Evolutionary conservation across 2,329 filamentous ascomycete species (phyloP).

Genomic region (Eurotiales sp.): DNA sequence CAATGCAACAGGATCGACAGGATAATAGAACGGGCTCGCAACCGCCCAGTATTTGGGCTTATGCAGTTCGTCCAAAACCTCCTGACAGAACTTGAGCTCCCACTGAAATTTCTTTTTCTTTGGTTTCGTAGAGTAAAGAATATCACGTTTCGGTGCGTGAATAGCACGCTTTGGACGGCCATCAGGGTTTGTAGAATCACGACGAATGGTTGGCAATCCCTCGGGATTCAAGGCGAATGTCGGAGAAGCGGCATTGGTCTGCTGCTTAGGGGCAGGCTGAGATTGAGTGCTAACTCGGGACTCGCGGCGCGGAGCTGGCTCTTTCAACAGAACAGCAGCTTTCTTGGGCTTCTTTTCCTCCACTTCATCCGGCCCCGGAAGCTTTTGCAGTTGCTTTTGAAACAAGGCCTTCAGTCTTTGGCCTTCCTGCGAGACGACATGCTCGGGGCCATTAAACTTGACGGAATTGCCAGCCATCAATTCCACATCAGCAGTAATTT

Average conservation of each 20-base stretch:
- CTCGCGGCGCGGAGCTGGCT: conserved; percentile 47
- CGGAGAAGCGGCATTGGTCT: conserved; percentile 26
- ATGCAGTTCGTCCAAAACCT: conserved; percentile 72
- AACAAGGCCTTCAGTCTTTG: conserved; percentile 59
- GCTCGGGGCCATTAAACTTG: conserved; percentile 75
- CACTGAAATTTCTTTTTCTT: conserved; percentile 87
- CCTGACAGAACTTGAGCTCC: conserved; percentile 86
- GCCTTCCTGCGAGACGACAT: conserved; percentile 68
- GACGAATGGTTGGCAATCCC: conserved; percentile 76
- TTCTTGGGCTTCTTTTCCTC: conserved; percentile 61
- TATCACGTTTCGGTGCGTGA: conserved; percentile 85
- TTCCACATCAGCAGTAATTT: conserved; percentile 69
- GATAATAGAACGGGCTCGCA: conserved; percentile 71
- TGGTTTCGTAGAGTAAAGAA: conserved; percentile 82
- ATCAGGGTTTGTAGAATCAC: conserved; percentile 74
- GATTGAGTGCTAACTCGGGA: conserved; percentile 42
- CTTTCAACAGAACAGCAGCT: conserved; percentile 32
- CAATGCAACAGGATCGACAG: conserved; percentile 89
- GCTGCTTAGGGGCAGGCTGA: conserved; percentile 36
- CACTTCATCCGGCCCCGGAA: conserved; percentile 54
- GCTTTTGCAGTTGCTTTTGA: conserved; percentile 56
- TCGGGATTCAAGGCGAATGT: conserved; percentile 75
- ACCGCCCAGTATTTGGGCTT: conserved; percentile 66
- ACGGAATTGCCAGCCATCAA: conserved; percentile 76
- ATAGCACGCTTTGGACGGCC: conserved; percentile 90